A percentile compares a stretch with the other conserved stretches of the same genome.
Conservation (phyloP, 2,329 filamentous ascomycete genomes). For the Myriosclerotinia duriaeana region DNA sequence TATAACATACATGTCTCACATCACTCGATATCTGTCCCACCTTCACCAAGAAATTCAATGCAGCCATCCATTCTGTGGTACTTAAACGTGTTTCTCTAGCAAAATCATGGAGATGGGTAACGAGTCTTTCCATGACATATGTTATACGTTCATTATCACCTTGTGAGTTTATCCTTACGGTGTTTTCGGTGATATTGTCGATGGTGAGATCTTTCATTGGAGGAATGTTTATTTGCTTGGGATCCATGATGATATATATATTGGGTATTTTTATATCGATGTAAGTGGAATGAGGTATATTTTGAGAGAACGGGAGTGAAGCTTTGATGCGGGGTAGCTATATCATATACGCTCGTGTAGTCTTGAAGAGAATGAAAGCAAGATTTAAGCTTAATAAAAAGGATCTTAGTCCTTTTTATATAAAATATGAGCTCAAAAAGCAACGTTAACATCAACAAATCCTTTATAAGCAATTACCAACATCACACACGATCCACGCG, state of each 20-base stretch:
- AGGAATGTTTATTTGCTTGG: conserved; percentile 40
- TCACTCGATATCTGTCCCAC: conserved; percentile 73
- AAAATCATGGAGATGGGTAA: conserved; percentile 79
- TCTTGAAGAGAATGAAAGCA: too few species aligned
- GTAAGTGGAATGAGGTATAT: not conserved
- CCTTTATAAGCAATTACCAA: too few species aligned
- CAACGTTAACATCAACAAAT: too few species aligned
- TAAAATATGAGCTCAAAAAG: too few species aligned
- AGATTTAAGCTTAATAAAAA: too few species aligned
- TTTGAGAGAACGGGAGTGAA: not conserved
- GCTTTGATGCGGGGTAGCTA: not conserved
- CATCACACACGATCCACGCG: too few species aligned
- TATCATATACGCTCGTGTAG: too few species aligned
- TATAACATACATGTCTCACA: conserved; percentile 62
- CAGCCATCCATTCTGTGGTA: conserved; percentile 76
- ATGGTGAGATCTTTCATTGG: conserved; percentile 69
- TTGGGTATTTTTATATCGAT: not conserved
- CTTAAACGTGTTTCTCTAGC: conserved; percentile 74
- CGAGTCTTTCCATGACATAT: conserved; percentile 71
- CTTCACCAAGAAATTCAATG: conserved; percentile 67
- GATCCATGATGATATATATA: conserved; percentile 28
- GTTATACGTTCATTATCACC: conserved; percentile 63
- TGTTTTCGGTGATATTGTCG: conserved; percentile 78
- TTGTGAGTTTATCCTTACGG: conserved; percentile 71
- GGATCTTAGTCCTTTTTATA: too few species aligned